phyloP scores from a whole-genome alignment of 1,284 basidiomycete species.

The Ustilago xerochloae region DNA sequence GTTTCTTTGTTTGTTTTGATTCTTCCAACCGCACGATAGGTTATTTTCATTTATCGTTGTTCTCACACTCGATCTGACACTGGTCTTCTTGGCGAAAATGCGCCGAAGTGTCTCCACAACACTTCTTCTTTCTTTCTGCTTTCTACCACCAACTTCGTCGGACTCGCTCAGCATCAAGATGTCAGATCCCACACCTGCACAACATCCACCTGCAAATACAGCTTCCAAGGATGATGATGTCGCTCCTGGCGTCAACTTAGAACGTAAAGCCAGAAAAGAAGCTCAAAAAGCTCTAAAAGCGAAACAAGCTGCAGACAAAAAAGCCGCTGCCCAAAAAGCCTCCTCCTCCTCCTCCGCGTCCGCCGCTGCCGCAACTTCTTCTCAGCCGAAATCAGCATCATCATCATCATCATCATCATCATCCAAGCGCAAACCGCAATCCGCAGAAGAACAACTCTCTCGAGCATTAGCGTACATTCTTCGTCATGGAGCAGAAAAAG shows the following conservation, averaged over 20 bases:
- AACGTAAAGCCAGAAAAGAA: conserved; percentile 51
- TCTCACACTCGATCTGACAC: too few relatives aligned
- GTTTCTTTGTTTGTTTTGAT: background rate
- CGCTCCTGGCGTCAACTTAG: conserved; percentile 12
- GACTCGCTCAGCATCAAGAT: background rate
- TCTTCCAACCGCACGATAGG: conserved; percentile 37
- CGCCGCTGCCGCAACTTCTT: background rate
- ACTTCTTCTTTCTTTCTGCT: background rate
- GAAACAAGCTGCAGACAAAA: conserved; percentile 35
- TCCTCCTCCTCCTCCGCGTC: conserved; percentile 1
- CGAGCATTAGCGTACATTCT: conserved; percentile 86
- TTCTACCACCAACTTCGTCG: background rate
- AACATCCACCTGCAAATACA: background rate
- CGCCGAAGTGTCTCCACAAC: too few relatives aligned
- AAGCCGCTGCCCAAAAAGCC: conserved; percentile 5
- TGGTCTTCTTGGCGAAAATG: too few relatives aligned
- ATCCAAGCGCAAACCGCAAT: background rate
- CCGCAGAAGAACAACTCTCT: conserved; percentile 71
- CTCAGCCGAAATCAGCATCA: background rate
- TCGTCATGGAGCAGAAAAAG: conserved; percentile 82
- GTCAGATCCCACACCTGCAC: background rate
- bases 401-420: background rate
- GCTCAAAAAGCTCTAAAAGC: conserved; percentile 40
- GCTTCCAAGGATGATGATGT: background rate
- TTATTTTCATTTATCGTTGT: too few relatives aligned